phyloP scores from a whole-genome alignment of 345 rosid genomes.

The Lumnitzera littorea region DNA sequence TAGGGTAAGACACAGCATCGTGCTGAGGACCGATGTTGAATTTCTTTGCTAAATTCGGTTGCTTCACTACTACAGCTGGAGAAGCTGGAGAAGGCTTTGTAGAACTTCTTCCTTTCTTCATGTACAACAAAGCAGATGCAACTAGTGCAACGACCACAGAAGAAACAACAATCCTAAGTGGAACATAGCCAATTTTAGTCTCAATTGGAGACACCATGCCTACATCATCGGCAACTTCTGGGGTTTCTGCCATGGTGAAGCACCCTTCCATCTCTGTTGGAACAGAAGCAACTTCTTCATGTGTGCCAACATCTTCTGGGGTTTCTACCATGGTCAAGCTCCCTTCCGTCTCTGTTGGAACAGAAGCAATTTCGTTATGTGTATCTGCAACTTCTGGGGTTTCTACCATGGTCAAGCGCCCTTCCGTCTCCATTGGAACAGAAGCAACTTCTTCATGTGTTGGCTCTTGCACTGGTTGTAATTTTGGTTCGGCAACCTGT shows the following conservation, averaged over 20 bases:
- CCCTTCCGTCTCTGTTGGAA: too few relatives aligned
- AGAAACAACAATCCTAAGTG: constrained; percentile 14
- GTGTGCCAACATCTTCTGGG: too few relatives aligned
- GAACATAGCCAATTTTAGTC: too few relatives aligned
- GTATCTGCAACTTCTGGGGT: not conserved
- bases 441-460: too few relatives aligned
- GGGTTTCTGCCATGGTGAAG: not conserved
- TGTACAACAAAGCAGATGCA: constrained; percentile 22
- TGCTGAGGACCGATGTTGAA: constrained; percentile 18
- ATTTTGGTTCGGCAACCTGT: not conserved
- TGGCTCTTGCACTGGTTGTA: too few relatives aligned
- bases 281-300: too few relatives aligned
- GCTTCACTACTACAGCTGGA: constrained; percentile 9
- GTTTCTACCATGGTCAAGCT: not conserved
- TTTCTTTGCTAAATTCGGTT: constrained; percentile 16
- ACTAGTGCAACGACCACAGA: constrained; percentile 28
- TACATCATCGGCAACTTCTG: not conserved
- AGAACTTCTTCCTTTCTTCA: constrained; percentile 19
- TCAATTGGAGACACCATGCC: too few relatives aligned
- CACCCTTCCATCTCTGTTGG: too few relatives aligned
- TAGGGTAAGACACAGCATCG: constrained; percentile 17
- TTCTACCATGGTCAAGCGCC: not conserved
- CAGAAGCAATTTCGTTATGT: too few relatives aligned
- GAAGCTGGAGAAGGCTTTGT: constrained; percentile 12
- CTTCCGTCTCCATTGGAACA: too few relatives aligned